Conservation (phyloP, 345 rosid genomes). For the Limnanthes douglasii region DNA sequence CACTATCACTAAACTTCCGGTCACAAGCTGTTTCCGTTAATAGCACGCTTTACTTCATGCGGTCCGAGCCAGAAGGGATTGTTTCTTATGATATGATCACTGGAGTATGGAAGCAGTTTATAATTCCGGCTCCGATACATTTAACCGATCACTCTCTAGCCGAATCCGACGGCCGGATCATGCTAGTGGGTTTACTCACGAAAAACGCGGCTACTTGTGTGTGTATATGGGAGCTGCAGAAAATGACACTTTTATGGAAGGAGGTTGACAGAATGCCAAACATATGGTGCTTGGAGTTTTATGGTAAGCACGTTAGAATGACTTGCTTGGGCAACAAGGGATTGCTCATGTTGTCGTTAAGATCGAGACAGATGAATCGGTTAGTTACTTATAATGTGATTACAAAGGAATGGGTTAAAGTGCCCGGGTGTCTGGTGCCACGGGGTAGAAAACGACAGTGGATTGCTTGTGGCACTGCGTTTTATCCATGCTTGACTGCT, state of each 20-base stretch:
- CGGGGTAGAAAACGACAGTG: conserved; percentile 69
- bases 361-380: conserved; percentile 85
- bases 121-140: conserved; percentile 66
- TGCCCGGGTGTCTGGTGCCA: conserved; percentile 70
- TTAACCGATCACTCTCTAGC: conserved; percentile 86
- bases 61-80: conserved; percentile 84
- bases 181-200: conserved; percentile 85
- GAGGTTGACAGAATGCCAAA: conserved; percentile 99
- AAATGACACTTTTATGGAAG: conserved; percentile 99
- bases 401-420: conserved; percentile 74
- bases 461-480: conserved; percentile 92
- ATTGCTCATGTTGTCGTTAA: conserved; percentile 83
- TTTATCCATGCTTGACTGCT: conserved; percentile 65
- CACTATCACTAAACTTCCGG: conserved; percentile 68
- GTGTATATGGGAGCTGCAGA: conserved; percentile 99
- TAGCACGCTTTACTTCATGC: conserved; percentile 68
- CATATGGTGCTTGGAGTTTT: conserved; percentile 98
- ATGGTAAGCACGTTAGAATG: conserved; percentile 98
- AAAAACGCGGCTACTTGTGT: conserved; percentile 97
- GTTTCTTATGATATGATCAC: conserved; percentile 60
- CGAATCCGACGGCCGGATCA: conserved; percentile 59
- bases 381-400: conserved; percentile 60
- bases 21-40: conserved; percentile 74
- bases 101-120: conserved; percentile 65
- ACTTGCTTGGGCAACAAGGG: conserved; percentile 97